A percentile compares a stretch with the other conserved stretches of the same genome.
These are phyloP conservation scores for Filobasidium wieringae DNA, from an alignment of 768 basidiomycete genomes.

Conservation along the genomic window DNA sequence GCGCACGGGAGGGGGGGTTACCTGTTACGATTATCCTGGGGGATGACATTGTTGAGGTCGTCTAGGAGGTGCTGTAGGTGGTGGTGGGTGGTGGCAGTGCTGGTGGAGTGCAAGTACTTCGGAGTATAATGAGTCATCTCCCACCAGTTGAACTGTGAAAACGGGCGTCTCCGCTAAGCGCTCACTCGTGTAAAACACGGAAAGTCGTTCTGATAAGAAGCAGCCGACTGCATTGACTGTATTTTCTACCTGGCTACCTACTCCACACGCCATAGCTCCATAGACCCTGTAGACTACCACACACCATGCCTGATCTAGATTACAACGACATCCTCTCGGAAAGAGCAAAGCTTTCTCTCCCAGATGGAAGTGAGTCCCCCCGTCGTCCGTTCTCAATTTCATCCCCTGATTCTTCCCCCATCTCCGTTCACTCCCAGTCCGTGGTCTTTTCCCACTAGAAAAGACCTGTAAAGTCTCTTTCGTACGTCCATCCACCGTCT, in stretches of 20 bases:
- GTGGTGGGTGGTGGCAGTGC: neutral
- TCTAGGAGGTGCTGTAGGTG: neutral
- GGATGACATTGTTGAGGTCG: neutral
- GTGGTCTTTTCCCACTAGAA: constrained; percentile 66
- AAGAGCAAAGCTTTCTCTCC: constrained; percentile 5
- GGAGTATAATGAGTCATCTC: too few relatives aligned
- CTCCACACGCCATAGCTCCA: neutral
- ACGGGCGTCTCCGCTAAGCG: too few relatives aligned
- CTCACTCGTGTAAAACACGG: too few relatives aligned
- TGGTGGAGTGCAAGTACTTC: too few relatives aligned
- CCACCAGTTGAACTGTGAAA: too few relatives aligned
- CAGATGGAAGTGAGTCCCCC: constrained; percentile 16
- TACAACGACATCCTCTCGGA: constrained; percentile 15
- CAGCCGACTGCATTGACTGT: too few relatives aligned
- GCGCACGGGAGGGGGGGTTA: neutral
- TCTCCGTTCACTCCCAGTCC: constrained; percentile 38
- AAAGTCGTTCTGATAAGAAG: too few relatives aligned
- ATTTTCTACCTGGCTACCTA: neutral
- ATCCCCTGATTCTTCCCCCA: neutral
- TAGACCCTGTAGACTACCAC: neutral
- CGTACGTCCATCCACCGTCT: constrained; percentile 7
- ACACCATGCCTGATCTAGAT: neutral
- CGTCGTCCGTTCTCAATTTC: neutral
- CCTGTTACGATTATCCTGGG: constrained; percentile 1
- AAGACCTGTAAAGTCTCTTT: constrained; percentile 49